Conservation (phyloP, 176 grass and related monocot genomes). For the Avena sativa region DNA sequence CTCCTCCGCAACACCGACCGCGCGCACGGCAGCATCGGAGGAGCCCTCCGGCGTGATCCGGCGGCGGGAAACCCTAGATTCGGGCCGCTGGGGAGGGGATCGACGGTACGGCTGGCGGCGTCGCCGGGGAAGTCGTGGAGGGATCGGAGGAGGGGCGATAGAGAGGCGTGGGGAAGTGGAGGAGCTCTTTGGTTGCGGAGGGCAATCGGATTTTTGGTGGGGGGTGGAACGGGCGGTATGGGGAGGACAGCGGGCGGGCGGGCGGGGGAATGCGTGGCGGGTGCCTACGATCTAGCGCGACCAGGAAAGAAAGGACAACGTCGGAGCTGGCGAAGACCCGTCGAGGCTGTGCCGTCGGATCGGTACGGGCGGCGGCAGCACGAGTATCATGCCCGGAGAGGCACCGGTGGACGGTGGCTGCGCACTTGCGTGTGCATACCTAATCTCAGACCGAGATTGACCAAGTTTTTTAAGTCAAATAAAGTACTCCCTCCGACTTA, state of each 20-base stretch:
- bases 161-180: conserved; percentile 34
- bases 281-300: conserved; percentile 31
- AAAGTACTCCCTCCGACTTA: no score
- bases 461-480: no score
- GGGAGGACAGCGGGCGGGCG: conserved; percentile 24
- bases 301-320: background rate
- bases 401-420: background rate
- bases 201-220: conserved; percentile 35
- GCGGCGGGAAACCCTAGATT: conserved; percentile 51
- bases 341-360: conserved; percentile 32
- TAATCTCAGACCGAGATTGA: no score
- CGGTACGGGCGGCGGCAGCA: conserved; percentile 8
- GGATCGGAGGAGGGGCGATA: conserved; percentile 20
- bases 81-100: background rate
- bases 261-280: background rate
- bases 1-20: conserved; percentile 53
- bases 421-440: background rate
- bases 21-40: conserved; percentile 57
- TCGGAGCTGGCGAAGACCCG: background rate
- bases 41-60: background rate
- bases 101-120: background rate
- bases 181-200: conserved; percentile 19
- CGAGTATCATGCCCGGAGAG: background rate
- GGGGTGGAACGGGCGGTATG: conserved; percentile 13
- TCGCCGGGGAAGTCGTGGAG: conserved; percentile 4